Conservation (phyloP, 306 rosid species). For the Cercis canadensis region DNA sequence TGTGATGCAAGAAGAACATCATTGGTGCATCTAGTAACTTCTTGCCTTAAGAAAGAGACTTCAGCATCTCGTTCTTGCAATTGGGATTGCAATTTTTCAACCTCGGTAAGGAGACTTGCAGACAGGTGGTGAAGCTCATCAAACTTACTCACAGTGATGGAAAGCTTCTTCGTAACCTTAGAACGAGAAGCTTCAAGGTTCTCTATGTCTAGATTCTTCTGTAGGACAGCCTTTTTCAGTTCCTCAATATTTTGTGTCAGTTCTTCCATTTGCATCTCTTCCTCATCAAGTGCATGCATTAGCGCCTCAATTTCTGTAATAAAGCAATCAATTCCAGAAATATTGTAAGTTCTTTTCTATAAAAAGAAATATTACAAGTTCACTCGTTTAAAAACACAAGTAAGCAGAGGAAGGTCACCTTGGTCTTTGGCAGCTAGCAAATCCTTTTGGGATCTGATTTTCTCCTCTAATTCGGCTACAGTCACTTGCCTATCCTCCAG, state of each 20-base stretch:
- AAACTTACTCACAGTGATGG: conserved; percentile 81
- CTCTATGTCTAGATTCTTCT: conserved; percentile 72
- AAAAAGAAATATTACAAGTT: conserved; percentile 28
- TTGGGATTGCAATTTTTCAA: conserved; percentile 92
- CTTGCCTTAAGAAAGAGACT: conserved; percentile 96
- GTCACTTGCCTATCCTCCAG: conserved; percentile 56
- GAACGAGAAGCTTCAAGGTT: conserved; percentile 77
- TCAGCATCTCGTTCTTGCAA: conserved; percentile 93
- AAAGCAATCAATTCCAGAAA: conserved; percentile 40
- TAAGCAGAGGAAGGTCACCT: conserved; percentile 57
- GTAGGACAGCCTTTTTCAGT: conserved; percentile 68
- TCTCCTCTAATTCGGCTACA: conserved; percentile 70
- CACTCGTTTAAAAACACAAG: conserved; percentile 17
- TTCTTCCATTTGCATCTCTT: conserved; percentile 88
- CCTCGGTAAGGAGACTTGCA: conserved; percentile 85
- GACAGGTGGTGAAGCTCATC: conserved; percentile 95
- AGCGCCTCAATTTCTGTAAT: conserved; percentile 85
- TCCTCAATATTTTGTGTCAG: conserved; percentile 64
- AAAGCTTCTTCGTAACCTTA: conserved; percentile 83
- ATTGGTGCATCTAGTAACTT: conserved; percentile 91
- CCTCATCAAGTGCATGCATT: conserved; percentile 97
- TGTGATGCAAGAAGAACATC: conserved; percentile 90
- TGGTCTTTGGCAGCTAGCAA: conserved; percentile 83
- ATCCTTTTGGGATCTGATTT: conserved; percentile 65
- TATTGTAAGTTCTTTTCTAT: conserved; percentile 8